Base-by-base conservation (phyloP, 1,139 yeast genomes). In the Suhomyces choctaworum region DNA sequence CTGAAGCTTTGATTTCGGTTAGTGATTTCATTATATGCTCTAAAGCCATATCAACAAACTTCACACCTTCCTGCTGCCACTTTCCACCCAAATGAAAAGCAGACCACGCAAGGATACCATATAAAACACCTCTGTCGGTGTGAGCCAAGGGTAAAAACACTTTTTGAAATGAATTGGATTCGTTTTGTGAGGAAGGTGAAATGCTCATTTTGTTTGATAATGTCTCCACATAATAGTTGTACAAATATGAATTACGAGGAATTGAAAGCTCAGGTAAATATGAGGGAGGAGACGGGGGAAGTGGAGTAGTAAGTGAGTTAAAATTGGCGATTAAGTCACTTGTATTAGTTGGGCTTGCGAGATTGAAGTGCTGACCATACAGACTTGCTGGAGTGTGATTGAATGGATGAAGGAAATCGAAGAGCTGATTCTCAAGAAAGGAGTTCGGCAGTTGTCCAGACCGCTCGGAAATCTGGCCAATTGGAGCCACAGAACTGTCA, bases 131-230 rank as follows among this genome's bases (percentile, higher is more conserved):
- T 26, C 68, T 66, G 48, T 83, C 85, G 36, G 68, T 64, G 37
- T 80, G 80, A 0, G 95, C 92, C 72, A 86, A 75, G 1, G 94
- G 92, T 25, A 86, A 61, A 53, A 85, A 85, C n/a, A 84, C 80
- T 26, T 78, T 78, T 38, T 79, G 75, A 52, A 80, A 86, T 47
- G 81, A 78, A 52, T 85, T 86, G 22, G 82, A 78, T 22, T 72
- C 77, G 32, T 54, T 65, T 59, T 43, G 70, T 7, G 70, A 61
- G n/a, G 45, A 40, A 4, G 92, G 85, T 1, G 87, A 81, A 34
- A 84, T 76, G 11, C 85, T 78, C 10, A 83, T 75, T 35, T 77
- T 66, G 11, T 65, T 64, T 5, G 85, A 76, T 33, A 84, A 64
- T 21, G 71, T 73, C 40, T 79, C 78, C 29, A 79, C 73, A 54